These are phyloP conservation scores for Annulohypoxylon bovei DNA, from an alignment of 495 filamentous ascomycete species.

Conservation along the genomic window DNA sequence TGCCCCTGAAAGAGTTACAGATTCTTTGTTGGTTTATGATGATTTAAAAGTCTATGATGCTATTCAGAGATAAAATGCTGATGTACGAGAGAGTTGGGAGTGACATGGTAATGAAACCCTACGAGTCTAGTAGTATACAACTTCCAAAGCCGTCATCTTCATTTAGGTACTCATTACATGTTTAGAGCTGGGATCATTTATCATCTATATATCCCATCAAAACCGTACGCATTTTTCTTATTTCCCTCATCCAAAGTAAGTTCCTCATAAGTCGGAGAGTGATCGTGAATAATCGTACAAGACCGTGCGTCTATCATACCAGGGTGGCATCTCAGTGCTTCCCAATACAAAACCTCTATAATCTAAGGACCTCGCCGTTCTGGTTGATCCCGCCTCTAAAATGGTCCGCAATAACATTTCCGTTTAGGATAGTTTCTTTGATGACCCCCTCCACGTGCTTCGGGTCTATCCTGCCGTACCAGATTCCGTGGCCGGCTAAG, in stretches of 20 bases:
- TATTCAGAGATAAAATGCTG: neutral
- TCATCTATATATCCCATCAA: neutral
- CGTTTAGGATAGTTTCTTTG: slow-evolving; percentile 77
- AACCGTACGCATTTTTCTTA: neutral
- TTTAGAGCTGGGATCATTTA: slow-evolving; percentile 7
- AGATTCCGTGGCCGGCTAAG: slow-evolving; percentile 83
- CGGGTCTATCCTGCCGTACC: slow-evolving; percentile 92
- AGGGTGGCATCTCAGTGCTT: neutral
- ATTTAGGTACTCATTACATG: neutral
- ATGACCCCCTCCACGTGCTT: slow-evolving; percentile 88
- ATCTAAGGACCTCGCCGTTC: slow-evolving; percentile 54
- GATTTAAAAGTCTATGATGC: no score
- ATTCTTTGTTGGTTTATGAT: neutral
- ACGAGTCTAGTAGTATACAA: neutral
- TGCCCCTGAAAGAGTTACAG: neutral
- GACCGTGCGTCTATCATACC: neutral
- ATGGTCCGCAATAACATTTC: slow-evolving; percentile 78
- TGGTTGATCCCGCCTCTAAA: slow-evolving; percentile 71
- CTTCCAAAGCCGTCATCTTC: neutral
- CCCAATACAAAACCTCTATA: slow-evolving; percentile 36
- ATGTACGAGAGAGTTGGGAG: neutral
- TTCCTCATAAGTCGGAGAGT: neutral
- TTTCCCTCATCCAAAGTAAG: neutral
- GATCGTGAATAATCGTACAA: neutral
- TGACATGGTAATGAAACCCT: no score